A percentile compares a stretch with the other conserved stretches of the same genome.
Evolutionary conservation across 2,329 filamentous ascomycete genomes (phyloP).

Genomic region (Penicillium sp.): DNA sequence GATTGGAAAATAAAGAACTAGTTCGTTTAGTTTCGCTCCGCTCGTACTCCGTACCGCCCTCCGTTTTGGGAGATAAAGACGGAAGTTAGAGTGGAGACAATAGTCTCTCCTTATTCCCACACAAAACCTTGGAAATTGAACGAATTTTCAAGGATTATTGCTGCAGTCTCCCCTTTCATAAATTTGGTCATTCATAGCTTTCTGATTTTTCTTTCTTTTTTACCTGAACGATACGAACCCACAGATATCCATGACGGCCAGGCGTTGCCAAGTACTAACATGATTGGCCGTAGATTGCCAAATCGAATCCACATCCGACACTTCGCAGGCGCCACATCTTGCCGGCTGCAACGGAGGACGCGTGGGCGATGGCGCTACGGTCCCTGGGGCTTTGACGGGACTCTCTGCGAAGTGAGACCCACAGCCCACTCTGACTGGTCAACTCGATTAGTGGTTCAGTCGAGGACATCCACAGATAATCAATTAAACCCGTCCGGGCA

Average conservation of each 20-base stretch:
- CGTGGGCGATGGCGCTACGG: conserved; percentile 8
- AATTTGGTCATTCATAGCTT: not conserved
- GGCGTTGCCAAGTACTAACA: not conserved
- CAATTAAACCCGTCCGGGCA: not conserved
- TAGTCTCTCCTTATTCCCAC: not conserved
- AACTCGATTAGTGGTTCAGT: not conserved
- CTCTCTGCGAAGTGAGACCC: not conserved
- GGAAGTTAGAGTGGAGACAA: not conserved
- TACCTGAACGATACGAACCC: not conserved
- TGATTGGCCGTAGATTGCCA: not conserved
- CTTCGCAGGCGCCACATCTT: not conserved
- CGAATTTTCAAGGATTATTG: not conserved
- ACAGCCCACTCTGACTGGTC: not conserved
- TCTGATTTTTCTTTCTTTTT: not conserved
- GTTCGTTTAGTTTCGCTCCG: not conserved
- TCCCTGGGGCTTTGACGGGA: not conserved
- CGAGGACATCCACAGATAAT: not conserved
- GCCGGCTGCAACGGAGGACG: conserved; percentile 1
- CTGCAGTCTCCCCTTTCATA: not conserved
- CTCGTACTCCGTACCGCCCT: not conserved
- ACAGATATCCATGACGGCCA: not conserved
- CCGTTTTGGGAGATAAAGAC: not conserved
- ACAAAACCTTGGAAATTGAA: not conserved
- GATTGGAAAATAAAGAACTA: not conserved
- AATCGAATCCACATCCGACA: not conserved